phyloP scores from a whole-genome alignment of 768 basidiomycete genomes.

The Boletus tylopilopsis region DNA sequence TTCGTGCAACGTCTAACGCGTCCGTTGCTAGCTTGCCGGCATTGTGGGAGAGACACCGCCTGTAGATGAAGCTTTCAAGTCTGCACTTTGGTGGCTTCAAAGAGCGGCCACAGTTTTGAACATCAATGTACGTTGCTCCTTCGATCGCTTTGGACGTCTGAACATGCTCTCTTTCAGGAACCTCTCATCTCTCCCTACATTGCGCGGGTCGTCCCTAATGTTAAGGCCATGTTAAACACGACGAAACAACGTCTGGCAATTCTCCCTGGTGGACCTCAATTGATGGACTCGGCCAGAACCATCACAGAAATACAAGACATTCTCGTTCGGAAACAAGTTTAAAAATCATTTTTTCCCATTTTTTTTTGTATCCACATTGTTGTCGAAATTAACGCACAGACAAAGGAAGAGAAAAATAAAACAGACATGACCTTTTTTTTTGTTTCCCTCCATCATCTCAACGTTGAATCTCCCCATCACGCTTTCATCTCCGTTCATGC shows the following conservation, averaged over 20 bases:
- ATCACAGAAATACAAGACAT: constrained; percentile 76
- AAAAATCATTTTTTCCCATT: too few relatives aligned
- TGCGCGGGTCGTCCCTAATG: constrained; percentile 74
- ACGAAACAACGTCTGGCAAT: constrained; percentile 79
- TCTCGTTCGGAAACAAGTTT: constrained; percentile 44
- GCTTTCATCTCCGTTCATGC: constrained; percentile 17
- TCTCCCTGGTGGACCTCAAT: constrained; percentile 66
- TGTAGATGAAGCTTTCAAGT: constrained; percentile 77
- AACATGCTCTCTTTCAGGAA: constrained; percentile 42
- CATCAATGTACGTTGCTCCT: constrained; percentile 51
- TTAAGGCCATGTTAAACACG: constrained; percentile 70
- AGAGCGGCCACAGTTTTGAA: constrained; percentile 67
- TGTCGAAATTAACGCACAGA: not conserved
- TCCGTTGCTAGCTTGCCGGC: constrained; percentile 55
- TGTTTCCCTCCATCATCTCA: not conserved
- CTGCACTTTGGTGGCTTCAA: constrained; percentile 84
- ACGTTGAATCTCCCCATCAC: not conserved
- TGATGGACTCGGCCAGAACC: constrained; percentile 63
- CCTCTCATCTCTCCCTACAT: constrained; percentile 80
- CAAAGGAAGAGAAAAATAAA: not conserved
- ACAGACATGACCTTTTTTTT: too few relatives aligned
- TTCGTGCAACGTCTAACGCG: not conserved
- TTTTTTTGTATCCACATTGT: not conserved
- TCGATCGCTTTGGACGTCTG: not conserved
- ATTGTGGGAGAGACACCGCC: constrained; percentile 74